Conservation (phyloP, 1,284 basidiomycete genomes). For the Vanrija humicola region DNA sequence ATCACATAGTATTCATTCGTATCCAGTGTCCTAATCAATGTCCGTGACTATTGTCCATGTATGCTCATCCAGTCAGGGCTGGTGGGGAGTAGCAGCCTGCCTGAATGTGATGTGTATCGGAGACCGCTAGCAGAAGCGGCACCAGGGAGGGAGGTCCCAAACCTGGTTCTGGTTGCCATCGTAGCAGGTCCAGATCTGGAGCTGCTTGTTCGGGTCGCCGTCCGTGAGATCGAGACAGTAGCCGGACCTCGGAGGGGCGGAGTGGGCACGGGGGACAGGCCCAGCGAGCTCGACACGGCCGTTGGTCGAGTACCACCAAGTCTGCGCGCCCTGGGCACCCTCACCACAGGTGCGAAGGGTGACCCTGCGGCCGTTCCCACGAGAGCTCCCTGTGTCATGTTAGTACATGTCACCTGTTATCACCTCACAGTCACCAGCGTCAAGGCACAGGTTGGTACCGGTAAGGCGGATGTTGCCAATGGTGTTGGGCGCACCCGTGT, state of each 20-base stretch:
- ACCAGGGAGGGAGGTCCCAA: slow-evolving; percentile 12
- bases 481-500: not conserved
- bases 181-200: slow-evolving; percentile 24
- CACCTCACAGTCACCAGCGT: slow-evolving; percentile 11
- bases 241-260: not conserved
- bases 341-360: slow-evolving; percentile 1
- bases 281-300: slow-evolving; percentile 10
- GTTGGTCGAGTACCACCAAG: slow-evolving; percentile 8
- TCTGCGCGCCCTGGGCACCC: slow-evolving; percentile 1
- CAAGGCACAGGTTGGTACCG: slow-evolving; percentile 6
- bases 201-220: slow-evolving; percentile 9
- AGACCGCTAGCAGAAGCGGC: slow-evolving; percentile 4
- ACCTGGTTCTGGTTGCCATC: slow-evolving; percentile 23
- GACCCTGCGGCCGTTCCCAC: slow-evolving; percentile 4
- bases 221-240: slow-evolving; percentile 24
- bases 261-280: slow-evolving; percentile 2
- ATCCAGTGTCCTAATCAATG: too few relatives aligned
- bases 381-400: not conserved
- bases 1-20: too few relatives aligned
- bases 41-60: too few relatives aligned
- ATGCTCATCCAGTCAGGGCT: too few relatives aligned
- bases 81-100: too few relatives aligned
- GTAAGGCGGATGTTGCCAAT: slow-evolving; percentile 4
- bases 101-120: not conserved
- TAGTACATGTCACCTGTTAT: not conserved